These are phyloP conservation scores for Agapanthus africanus DNA, from an alignment of 106 monocot genomes.

Conservation along the genomic window DNA sequence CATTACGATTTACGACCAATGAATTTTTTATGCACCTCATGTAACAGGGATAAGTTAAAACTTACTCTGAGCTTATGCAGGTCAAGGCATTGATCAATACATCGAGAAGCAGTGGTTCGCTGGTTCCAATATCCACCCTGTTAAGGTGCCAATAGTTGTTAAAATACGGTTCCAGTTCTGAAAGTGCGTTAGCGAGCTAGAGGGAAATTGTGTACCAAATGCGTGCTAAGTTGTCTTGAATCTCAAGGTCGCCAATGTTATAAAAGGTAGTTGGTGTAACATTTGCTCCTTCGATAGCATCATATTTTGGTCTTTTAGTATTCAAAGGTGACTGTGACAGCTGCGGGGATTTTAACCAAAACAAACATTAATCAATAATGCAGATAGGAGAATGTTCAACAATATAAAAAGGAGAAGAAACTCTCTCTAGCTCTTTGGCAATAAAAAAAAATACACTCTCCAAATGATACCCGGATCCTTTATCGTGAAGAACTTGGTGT, in stretches of 20 bases:
- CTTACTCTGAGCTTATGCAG: slow-evolving; percentile 78
- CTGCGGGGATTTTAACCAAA: slow-evolving; percentile 42
- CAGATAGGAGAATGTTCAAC: not conserved
- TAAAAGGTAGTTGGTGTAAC: slow-evolving; percentile 80
- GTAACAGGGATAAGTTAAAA: slow-evolving; percentile 5
- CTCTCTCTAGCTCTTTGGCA: not conserved
- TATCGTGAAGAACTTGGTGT: not conserved
- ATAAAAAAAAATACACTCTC: not conserved
- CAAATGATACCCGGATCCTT: not conserved
- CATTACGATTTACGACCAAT: not conserved
- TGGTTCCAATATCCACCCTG: slow-evolving; percentile 95
- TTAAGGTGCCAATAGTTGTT: not conserved
- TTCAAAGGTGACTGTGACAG: slow-evolving; percentile 74
- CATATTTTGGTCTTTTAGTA: slow-evolving; percentile 80
- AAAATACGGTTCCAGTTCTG: not conserved
- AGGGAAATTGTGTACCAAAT: slow-evolving; percentile 51
- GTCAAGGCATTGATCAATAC: slow-evolving; percentile 67
- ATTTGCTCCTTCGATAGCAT: slow-evolving; percentile 88
- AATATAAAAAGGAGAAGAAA: not conserved
- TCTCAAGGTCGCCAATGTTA: slow-evolving; percentile 88
- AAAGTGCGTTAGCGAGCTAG: not conserved
- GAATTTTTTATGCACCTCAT: not conserved
- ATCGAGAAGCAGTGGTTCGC: slow-evolving; percentile 78
- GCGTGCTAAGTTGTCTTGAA: slow-evolving; percentile 91
- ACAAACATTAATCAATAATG: not conserved